phyloP scores from a whole-genome alignment of 2,329 filamentous ascomycete species.

The Emydomyces testavorans region DNA sequence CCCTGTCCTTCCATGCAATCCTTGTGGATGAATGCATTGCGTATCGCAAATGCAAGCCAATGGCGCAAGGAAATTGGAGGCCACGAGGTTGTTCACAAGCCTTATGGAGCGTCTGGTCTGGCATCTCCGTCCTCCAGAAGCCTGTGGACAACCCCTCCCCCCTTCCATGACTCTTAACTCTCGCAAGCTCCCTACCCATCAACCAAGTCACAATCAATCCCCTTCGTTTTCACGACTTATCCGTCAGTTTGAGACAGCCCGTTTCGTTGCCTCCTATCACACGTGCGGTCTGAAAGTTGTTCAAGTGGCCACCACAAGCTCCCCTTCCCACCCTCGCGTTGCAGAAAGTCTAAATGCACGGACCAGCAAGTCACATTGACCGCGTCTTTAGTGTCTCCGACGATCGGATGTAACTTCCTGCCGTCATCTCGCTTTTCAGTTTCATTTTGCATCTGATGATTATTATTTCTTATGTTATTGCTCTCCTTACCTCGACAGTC shows the following conservation, averaged over 20 bases:
- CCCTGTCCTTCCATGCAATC: not conserved
- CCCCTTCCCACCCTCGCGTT: not conserved
- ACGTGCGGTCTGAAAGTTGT: not conserved
- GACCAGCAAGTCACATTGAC: not conserved
- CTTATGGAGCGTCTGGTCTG: not conserved
- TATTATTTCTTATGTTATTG: not conserved
- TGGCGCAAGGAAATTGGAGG: not conserved
- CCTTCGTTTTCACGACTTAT: too few species aligned
- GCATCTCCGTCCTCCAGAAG: not conserved
- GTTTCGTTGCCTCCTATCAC: not conserved
- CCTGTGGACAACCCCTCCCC: not conserved
- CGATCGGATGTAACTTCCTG: slow-evolving; percentile 4
- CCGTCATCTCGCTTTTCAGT: not conserved
- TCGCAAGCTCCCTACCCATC: too few species aligned
- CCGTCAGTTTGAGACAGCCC: too few species aligned
- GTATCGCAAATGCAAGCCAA: not conserved
- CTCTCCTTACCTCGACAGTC: not conserved
- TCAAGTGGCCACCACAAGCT: slow-evolving; percentile 1
- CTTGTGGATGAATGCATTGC: not conserved
- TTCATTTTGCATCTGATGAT: not conserved
- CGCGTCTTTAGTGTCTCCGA: not conserved
- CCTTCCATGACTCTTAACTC: too few species aligned
- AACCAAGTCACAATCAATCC: too few species aligned
- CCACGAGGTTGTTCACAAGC: not conserved
- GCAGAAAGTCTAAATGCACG: not conserved